Evolutionary conservation across 768 basidiomycete species (phyloP).

Genomic region (Tricholoma bakamatsutake): DNA sequence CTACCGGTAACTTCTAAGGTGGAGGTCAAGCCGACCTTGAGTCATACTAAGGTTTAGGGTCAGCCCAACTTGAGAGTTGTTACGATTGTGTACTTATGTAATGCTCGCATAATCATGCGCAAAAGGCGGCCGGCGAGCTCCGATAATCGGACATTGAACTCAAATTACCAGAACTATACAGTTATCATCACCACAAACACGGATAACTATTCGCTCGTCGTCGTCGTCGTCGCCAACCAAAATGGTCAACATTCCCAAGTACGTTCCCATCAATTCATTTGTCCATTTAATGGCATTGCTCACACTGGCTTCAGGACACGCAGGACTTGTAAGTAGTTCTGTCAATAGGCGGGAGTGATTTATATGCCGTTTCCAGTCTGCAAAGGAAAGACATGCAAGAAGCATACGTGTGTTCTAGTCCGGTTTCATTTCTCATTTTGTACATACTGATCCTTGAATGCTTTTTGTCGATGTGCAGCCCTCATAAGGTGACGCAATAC

Average conservation of each 20-base stretch:
- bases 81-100: too few relatives aligned
- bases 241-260: constrained; percentile 98
- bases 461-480: constrained; percentile 38
- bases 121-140: not conserved
- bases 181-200: constrained; percentile 13
- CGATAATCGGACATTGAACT: constrained; percentile 18
- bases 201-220: constrained; percentile 27
- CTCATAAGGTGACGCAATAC: constrained; percentile 99
- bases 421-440: not conserved
- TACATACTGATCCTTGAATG: not conserved
- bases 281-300: constrained; percentile 8
- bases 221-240: constrained; percentile 42
- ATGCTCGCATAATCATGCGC: too few relatives aligned
- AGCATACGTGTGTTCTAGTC: constrained; percentile 76
- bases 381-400: constrained; percentile 96
- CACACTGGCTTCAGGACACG: constrained; percentile 56
- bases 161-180: constrained; percentile 33
- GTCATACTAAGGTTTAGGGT: too few relatives aligned
- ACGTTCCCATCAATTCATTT: constrained; percentile 25
- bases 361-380: constrained; percentile 48
- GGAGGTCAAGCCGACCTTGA: too few relatives aligned
- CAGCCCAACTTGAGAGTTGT: too few relatives aligned
- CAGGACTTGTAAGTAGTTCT: constrained; percentile 79
- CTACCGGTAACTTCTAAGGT: too few relatives aligned
- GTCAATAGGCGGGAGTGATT: constrained; percentile 1